Conservation (phyloP, 345 rosid genomes). For the Cardamine occulta region DNA sequence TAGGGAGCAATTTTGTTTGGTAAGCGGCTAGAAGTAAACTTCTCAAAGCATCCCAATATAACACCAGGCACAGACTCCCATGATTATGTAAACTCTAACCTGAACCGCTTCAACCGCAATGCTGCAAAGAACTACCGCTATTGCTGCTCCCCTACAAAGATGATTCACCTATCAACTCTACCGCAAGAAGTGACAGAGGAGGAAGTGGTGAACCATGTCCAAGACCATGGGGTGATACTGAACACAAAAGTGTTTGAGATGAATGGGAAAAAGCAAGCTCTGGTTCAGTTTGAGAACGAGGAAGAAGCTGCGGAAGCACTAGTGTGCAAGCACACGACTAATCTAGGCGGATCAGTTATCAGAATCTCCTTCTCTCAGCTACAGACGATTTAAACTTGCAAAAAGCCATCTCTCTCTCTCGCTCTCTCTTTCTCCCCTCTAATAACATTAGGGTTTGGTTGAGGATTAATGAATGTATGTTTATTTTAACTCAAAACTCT, state of each 20-base stretch:
- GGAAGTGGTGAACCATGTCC: conserved; percentile 73
- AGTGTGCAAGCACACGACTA: conserved; percentile 87
- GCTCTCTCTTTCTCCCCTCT: neutral
- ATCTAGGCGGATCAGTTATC: conserved; percentile 76
- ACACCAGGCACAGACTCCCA: conserved; percentile 89
- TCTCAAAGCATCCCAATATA: conserved; percentile 86
- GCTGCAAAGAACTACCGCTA: conserved; percentile 97
- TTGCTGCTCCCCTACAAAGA: conserved; percentile 98
- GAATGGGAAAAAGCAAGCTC: conserved; percentile 95
- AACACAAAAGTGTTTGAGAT: conserved; percentile 87
- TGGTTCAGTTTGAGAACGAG: conserved; percentile 77
- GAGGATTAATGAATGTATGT: conserved; percentile 40
- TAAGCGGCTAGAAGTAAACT: conserved; percentile 90
- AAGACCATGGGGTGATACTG: conserved; percentile 70
- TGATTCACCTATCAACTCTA: conserved; percentile 88
- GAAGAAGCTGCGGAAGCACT: conserved; percentile 95
- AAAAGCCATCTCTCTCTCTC: neutral
- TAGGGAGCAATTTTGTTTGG: conserved; percentile 96
- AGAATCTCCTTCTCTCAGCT: conserved; percentile 98
- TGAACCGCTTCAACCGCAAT: conserved; percentile 94
- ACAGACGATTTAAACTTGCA: conserved; percentile 55
- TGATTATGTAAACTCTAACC: conserved; percentile 78
- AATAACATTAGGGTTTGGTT: conserved; percentile 41
- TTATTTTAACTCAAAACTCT: conserved; percentile 8
- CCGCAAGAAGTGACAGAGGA: conserved; percentile 89